Base-by-base conservation (phyloP, 1,139 yeast species). In the Scheffersomyces parashehatae region DNA sequence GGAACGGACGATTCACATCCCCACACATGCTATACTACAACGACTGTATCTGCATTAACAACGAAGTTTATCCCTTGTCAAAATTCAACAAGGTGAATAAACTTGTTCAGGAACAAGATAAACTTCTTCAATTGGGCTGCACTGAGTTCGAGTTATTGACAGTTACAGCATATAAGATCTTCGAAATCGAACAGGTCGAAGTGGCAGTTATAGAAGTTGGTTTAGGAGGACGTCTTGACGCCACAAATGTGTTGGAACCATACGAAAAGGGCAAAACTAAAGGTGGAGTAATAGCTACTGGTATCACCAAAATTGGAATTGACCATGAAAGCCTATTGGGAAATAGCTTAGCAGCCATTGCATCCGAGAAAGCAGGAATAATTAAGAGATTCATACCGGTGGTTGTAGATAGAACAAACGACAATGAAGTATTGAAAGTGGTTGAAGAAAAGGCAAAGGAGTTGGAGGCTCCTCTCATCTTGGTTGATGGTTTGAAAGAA, bases 141-240 rank as follows among this genome's bases (percentile, higher is more conserved):
- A 86, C 97, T 0, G 96, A 89, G 59, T 91, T 91, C 64, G 98
- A 91, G 60, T 58, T 88, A 3, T 67, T 88, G 40, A 88, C 97
- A 0, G 93, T 89, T 11, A 80, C 87, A 0, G 97, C 97, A 1
- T 82, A 88, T 53, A 79, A 84, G 56, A 80, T 88, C 30, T 91
- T 91, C 62, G 75, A 75, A 38, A 58, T 75, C 7, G 75, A 75
- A 39, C 64, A 73, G 10, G 85, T 89, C 2, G 82, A 83, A 30
- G 65, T 86, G 49, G 96, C 96, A 0, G 79, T 90, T 1, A 67
- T 91, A 29, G 98, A 91, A 59, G 97, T 89, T 3, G 98, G 98
- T 0, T 69, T 91, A 5, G 98, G 98, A 2, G 98, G 98, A 0
- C 62, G 88, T 35, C 62, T 83, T 31, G 98, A 91, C 64, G 90